Percentiles rank a stretch among this genome's conserved stretches.
Evolutionary conservation across 2,329 filamentous ascomycete genomes (phyloP).

Genomic region (Ambrosiella xylebori): DNA sequence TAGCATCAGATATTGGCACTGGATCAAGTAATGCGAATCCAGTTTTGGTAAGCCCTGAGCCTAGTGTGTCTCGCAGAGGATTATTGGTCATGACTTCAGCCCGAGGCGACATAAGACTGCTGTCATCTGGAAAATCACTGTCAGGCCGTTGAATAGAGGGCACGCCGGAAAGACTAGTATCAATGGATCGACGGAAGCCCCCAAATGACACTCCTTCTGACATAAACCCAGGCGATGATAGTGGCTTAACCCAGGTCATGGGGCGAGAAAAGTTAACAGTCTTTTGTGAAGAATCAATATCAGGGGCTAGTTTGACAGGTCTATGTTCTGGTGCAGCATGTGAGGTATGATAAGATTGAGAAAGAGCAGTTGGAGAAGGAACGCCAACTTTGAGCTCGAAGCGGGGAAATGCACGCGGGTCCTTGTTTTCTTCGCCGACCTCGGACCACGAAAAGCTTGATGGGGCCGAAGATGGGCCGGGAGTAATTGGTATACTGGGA

Average conservation of each 20-base stretch:
- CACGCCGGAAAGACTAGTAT: not conserved
- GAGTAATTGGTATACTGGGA: constrained; percentile 32
- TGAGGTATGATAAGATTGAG: not conserved
- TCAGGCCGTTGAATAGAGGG: not conserved
- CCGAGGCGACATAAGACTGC: constrained; percentile 52
- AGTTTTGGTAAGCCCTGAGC: constrained; percentile 16
- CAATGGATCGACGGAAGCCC: constrained; percentile 1
- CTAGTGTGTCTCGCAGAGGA: constrained; percentile 32
- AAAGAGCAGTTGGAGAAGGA: not conserved
- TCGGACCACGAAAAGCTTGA: constrained; percentile 43
- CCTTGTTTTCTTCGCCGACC: constrained; percentile 26
- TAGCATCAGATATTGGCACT: constrained; percentile 33
- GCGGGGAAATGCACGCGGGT: constrained; percentile 23
- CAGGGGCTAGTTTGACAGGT: not conserved
- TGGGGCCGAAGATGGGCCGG: constrained; percentile 50
- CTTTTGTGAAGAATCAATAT: not conserved
- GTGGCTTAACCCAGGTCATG: constrained; percentile 21
- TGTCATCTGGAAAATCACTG: constrained; percentile 24
- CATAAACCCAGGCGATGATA: constrained; percentile 28
- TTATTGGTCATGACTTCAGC: constrained; percentile 57
- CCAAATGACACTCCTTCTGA: constrained; percentile 1
- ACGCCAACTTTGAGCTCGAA: constrained; percentile 21
- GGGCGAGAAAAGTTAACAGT: constrained; percentile 9
- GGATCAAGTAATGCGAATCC: constrained; percentile 37
- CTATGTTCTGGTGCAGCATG: not conserved